Conservation (phyloP, 345 rosid species). For the Heritiera littoralis region DNA sequence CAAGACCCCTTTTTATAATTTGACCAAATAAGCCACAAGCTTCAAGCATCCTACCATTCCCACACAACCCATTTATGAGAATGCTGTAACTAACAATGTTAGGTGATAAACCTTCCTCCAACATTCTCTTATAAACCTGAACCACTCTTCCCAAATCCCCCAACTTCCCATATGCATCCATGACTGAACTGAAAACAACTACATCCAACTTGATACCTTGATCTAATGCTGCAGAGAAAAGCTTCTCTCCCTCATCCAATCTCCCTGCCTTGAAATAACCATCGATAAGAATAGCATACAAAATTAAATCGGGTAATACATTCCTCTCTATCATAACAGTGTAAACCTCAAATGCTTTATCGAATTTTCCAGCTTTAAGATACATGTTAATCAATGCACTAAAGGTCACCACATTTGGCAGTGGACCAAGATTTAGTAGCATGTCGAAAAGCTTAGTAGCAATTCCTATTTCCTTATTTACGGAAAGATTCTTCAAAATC, state of each 20-base stretch:
- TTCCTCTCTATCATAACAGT: slow-evolving; percentile 35
- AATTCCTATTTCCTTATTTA: slow-evolving; percentile 27
- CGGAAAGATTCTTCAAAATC: slow-evolving; percentile 38
- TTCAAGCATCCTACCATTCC: slow-evolving; percentile 36
- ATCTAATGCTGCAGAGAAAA: slow-evolving; percentile 37
- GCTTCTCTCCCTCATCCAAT: slow-evolving; percentile 43
- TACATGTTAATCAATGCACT: slow-evolving; percentile 46
- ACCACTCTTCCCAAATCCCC: slow-evolving; percentile 38
- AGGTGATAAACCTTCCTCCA: slow-evolving; percentile 42
- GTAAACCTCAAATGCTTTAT: slow-evolving; percentile 40
- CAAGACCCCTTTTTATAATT: slow-evolving; percentile 42
- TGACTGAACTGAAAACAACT: slow-evolving; percentile 40
- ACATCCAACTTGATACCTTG: slow-evolving; percentile 45
- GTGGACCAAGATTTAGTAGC: slow-evolving; percentile 43
- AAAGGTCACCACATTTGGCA: slow-evolving; percentile 49
- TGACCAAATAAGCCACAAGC: slow-evolving; percentile 50
- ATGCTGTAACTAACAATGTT: slow-evolving; percentile 47
- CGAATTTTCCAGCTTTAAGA: slow-evolving; percentile 45
- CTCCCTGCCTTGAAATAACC: slow-evolving; percentile 48
- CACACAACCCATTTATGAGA: slow-evolving; percentile 51
- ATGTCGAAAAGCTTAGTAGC: slow-evolving; percentile 37
- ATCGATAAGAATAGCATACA: slow-evolving; percentile 49
- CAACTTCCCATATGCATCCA: slow-evolving; percentile 39
- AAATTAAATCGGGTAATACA: slow-evolving; percentile 42
- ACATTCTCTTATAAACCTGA: slow-evolving; percentile 43